Evolutionary conservation across 2,329 filamentous ascomycete species (phyloP), one percentile per base, ranked within the genome.

Genomic region (Alternaria brassicae): DNA sequence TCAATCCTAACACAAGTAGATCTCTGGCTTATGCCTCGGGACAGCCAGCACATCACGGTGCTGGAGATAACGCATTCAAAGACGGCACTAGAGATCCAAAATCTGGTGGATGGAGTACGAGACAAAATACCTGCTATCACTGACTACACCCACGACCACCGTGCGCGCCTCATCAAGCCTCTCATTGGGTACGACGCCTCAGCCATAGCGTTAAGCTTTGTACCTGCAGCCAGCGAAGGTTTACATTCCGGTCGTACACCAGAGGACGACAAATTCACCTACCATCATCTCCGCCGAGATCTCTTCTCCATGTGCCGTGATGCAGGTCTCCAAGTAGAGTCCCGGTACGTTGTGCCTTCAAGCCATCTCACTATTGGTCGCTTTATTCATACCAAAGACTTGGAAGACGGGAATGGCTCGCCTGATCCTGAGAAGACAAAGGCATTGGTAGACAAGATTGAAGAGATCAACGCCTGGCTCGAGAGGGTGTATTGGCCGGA

Each of bases 321-420:
- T 3, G 84, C 87, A 0, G 91, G 91, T 1, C 81, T 94, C n/a
- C 79, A 84, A 15, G 84, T 97, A 32, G 89, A 84, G 21, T 91
- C 91, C 52, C 84, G 94, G 57, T 98, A 97, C 75, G 88, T 93
- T 23, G 92, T 96, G 2, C 93, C 93, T 2, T 94, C 91, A 45
- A 92, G 92, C 15, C 94, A 98, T 80, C 85, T 97, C 72, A 97
- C 94, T 0, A 85, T 98, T 57, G 93, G 86, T 0, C 84, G 94
- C 3, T 97, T 95, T 74, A 84, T 97, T 41, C 84, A 83, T 9
- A 84, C 87, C 39, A 80, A 83, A 12, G 91, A 93, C 41, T 81
- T 84, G 37, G 70, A 73, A 36, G 74, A 75, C 41, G 67, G 64
- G 1, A 63, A 69, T 4, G 70, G 84, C 36, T 84, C 83, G 7